A percentile compares a stretch with the other conserved stretches of the same genome.
Conservation (phyloP, 2,329 filamentous ascomycete species). For the Aspergillus tubingensis region DNA sequence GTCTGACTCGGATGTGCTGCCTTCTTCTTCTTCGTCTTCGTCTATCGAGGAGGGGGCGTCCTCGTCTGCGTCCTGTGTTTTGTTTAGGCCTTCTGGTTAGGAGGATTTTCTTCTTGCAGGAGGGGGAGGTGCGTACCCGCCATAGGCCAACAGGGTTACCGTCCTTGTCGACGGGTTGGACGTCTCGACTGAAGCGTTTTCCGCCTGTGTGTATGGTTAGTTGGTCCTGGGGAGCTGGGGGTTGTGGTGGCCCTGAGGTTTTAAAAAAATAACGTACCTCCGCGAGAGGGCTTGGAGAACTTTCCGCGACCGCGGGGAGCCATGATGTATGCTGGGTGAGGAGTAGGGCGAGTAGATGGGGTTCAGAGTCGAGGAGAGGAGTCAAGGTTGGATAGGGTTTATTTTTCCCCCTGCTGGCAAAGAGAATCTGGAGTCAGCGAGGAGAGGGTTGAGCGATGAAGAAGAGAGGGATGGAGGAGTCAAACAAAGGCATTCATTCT, state of each 20-base stretch:
- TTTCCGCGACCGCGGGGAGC: slow-evolving; percentile 76
- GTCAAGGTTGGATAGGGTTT: too few relatives aligned
- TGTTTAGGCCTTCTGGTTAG: neutral
- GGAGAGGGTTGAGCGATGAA: too few relatives aligned
- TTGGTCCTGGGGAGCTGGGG: neutral
- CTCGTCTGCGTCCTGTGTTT: slow-evolving; percentile 38
- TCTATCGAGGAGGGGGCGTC: slow-evolving; percentile 37
- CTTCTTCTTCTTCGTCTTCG: slow-evolving; percentile 52
- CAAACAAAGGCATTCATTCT: neutral
- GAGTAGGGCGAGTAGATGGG: too few relatives aligned
- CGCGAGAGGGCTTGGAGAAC: slow-evolving; percentile 89
- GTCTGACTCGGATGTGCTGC: slow-evolving; percentile 28
- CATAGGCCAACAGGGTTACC: slow-evolving; percentile 90
- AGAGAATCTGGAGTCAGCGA: neutral
- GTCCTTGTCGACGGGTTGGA: slow-evolving; percentile 83
- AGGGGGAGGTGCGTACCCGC: slow-evolving; percentile 57
- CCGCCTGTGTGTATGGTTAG: slow-evolving; percentile 62
- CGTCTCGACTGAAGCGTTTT: slow-evolving; percentile 91
- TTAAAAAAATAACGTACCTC: slow-evolving; percentile 61
- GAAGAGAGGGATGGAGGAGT: too few relatives aligned
- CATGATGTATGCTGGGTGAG: slow-evolving; percentile 30
- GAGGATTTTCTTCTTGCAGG: neutral
- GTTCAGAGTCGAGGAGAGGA: neutral
- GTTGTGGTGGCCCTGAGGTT: neutral
- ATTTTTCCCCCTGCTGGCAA: too few relatives aligned